Evolutionary conservation across 2,329 filamentous ascomycete genomes (phyloP).

Genomic region (Pseudocercospora musae): DNA sequence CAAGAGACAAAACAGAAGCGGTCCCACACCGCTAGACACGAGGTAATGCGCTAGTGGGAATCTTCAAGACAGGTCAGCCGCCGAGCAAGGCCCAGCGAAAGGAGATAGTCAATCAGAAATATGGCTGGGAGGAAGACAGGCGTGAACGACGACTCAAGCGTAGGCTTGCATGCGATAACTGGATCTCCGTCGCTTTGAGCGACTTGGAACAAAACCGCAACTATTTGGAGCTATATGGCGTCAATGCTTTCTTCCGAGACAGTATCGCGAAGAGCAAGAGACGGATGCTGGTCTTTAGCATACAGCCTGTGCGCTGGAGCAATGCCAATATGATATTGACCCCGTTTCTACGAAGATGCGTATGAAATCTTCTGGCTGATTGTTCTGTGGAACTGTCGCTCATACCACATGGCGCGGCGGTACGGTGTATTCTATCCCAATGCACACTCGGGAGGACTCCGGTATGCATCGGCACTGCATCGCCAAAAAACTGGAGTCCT

Average conservation of each 20-base stretch:
- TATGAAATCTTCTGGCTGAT: not conserved
- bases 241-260: conserved; percentile 4
- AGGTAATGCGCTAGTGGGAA: conserved; percentile 5
- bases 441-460: not conserved
- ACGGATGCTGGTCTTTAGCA: conserved; percentile 1
- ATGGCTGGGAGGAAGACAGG: conserved; percentile 10
- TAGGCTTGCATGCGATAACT: conserved; percentile 5
- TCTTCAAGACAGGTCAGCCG: conserved; percentile 9
- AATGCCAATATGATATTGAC: no score
- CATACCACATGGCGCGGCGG: not conserved
- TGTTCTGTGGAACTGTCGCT: not conserved
- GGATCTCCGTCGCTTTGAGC: conserved; percentile 1
- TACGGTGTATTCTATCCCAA: not conserved
- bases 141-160: not conserved
- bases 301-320: not conserved
- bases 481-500: no score
- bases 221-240: conserved; percentile 7
- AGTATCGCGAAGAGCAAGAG: conserved; percentile 5
- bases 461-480: no score
- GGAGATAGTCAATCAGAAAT: conserved; percentile 1
- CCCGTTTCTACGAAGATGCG: no score
- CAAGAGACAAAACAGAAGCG: not conserved
- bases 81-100: conserved; percentile 13
- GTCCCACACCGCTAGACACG: no score
- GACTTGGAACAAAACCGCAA: not conserved